A percentile compares a stretch with the other conserved stretches of the same genome.
These are phyloP conservation scores for Penicillium oxalicum DNA, from an alignment of 2,329 filamentous ascomycete genomes.

Conservation along the genomic window DNA sequence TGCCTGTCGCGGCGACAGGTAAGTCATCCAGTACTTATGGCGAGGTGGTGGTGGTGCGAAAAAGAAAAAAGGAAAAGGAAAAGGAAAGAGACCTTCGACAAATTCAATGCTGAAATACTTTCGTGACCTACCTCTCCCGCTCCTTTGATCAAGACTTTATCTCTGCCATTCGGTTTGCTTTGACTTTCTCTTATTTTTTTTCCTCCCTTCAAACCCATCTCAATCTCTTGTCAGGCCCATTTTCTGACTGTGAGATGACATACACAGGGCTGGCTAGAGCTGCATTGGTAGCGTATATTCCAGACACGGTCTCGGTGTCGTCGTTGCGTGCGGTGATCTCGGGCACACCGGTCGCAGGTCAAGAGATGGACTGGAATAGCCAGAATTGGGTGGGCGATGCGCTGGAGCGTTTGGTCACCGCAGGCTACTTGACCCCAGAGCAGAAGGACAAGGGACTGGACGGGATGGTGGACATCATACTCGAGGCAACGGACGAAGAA, in stretches of 20 bases:
- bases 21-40: neutral
- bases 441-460: constrained; percentile 10
- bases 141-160: no score
- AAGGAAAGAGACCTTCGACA: no score
- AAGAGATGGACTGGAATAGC: constrained; percentile 16
- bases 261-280: constrained; percentile 7
- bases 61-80: no score
- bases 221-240: neutral
- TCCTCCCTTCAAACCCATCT: neutral
- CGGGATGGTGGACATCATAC: constrained; percentile 15
- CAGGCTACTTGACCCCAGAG: constrained; percentile 8
- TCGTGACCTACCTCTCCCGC: no score
- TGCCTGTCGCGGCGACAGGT: constrained; percentile 8
- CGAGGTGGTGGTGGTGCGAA: no score
- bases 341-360: constrained; percentile 4
- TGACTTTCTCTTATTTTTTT: neutral
- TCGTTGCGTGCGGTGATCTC: constrained; percentile 1
- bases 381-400: constrained; percentile 19
- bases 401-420: constrained; percentile 9
- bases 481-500: constrained; percentile 18
- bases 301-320: neutral
- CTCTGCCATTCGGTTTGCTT: neutral
- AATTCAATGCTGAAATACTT: no score
- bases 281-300: constrained; percentile 6
- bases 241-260: neutral